These are phyloP conservation scores for Metschnikowia proteae DNA, from an alignment of 805 yeast species.

Conservation along the genomic window DNA sequence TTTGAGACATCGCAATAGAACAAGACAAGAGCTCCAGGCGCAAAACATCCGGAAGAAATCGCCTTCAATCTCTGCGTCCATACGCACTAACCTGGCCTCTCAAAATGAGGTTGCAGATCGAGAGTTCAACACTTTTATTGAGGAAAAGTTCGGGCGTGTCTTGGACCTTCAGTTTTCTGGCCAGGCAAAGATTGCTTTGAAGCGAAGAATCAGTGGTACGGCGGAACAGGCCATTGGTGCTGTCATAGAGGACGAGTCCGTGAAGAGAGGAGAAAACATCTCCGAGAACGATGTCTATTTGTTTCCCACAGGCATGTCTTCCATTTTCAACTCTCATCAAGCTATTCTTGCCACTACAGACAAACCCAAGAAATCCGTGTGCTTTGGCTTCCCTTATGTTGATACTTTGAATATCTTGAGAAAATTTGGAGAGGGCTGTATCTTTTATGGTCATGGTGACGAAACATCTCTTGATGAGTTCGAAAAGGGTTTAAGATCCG, in stretches of 20 bases:
- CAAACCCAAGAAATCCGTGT: constrained; percentile 60
- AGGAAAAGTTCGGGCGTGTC: constrained; percentile 87
- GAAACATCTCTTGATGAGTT: constrained; percentile 61
- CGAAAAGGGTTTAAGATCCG: constrained; percentile 51
- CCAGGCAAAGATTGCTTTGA: constrained; percentile 72
- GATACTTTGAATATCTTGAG: constrained; percentile 82
- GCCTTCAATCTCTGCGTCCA: constrained; percentile 30
- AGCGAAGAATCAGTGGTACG: constrained; percentile 69
- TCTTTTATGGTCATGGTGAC: constrained; percentile 83
- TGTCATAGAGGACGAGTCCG: constrained; percentile 20
- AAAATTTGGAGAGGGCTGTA: constrained; percentile 90
- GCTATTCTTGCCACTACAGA: constrained; percentile 32
- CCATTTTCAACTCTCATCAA: constrained; percentile 79
- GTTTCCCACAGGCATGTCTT: constrained; percentile 90
- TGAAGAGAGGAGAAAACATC: constrained; percentile 29
- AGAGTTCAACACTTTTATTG: constrained; percentile 67
- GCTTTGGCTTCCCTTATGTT: constrained; percentile 95
- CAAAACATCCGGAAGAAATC: constrained; percentile 30
- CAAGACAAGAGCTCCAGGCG: constrained; percentile 36
- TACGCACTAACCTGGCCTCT: constrained; percentile 20
- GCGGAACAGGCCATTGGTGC: constrained; percentile 40
- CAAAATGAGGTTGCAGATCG: constrained; percentile 35
- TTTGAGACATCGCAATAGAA: constrained; percentile 14
- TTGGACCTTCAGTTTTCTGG: constrained; percentile 71
- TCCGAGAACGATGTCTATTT: constrained; percentile 71